Conservation (phyloP, 2,329 filamentous ascomycete species). For the Xylaria multiplex region DNA sequence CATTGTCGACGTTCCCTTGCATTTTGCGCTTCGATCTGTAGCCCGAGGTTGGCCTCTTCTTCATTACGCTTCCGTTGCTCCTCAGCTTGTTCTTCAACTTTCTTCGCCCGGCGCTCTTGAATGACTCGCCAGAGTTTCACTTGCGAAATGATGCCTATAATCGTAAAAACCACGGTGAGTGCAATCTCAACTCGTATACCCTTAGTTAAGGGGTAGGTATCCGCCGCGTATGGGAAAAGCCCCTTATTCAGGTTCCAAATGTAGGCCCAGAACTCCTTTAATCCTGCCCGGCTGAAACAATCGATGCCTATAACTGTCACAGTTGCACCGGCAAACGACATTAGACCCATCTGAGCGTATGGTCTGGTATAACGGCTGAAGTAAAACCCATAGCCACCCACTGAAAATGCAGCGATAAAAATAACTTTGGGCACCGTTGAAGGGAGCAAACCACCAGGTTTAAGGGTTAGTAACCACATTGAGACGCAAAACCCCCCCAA, state of each 20-base stretch:
- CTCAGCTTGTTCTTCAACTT: slow-evolving; percentile 60
- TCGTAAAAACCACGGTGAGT: slow-evolving; percentile 76
- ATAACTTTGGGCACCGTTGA: slow-evolving; percentile 71
- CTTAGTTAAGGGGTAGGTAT: slow-evolving; percentile 85
- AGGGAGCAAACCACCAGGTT: slow-evolving; percentile 77
- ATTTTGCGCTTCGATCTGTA: slow-evolving; percentile 70
- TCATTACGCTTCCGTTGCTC: slow-evolving; percentile 59
- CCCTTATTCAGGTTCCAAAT: slow-evolving; percentile 84
- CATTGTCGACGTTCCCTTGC: slow-evolving; percentile 72
- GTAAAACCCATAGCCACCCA: slow-evolving; percentile 76
- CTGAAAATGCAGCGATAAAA: slow-evolving; percentile 78
- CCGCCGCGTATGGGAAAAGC: slow-evolving; percentile 79
- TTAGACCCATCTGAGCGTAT: slow-evolving; percentile 79
- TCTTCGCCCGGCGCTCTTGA: slow-evolving; percentile 67
- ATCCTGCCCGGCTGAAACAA: slow-evolving; percentile 86
- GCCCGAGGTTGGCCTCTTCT: slow-evolving; percentile 75
- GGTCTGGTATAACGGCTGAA: slow-evolving; percentile 81
- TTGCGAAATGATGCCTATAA: slow-evolving; percentile 84
- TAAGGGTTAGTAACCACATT: slow-evolving; percentile 90
- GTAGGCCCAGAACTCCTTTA: slow-evolving; percentile 97
- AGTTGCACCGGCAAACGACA: slow-evolving; percentile 85
- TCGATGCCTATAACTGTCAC: slow-evolving; percentile 85
- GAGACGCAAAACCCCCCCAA: slow-evolving; percentile 84
- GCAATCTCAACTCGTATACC: slow-evolving; percentile 89
- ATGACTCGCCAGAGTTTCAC: slow-evolving; percentile 87